Evolutionary conservation across 768 basidiomycete species (phyloP).

Genomic region (Nidularia sp.): DNA sequence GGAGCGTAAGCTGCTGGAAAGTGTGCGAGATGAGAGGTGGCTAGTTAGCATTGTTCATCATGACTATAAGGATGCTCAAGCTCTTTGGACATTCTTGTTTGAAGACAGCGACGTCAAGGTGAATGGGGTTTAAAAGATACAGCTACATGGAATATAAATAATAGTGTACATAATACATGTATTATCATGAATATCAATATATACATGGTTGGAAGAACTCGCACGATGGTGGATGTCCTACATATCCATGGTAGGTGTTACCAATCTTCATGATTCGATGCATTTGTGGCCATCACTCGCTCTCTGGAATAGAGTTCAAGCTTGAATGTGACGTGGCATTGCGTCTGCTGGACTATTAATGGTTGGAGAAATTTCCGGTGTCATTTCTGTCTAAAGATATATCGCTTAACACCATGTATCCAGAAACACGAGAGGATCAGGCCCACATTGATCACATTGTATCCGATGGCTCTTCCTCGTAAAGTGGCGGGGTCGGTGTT

Average conservation of each 20-base stretch:
- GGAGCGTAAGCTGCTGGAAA: conserved; percentile 70
- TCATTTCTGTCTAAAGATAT: too few species aligned
- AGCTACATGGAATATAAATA: background rate
- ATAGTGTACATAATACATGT: background rate
- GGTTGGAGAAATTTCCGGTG: too few species aligned
- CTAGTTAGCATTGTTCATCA: conserved; percentile 91
- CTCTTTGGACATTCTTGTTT: conserved; percentile 83
- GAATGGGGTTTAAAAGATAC: background rate
- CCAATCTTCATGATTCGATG: too few species aligned
- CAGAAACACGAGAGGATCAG: background rate
- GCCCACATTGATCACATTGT: conserved; percentile 6
- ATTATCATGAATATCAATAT: too few species aligned
- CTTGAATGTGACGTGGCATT: too few species aligned
- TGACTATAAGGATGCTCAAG: conserved; percentile 77
- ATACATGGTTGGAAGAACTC: too few species aligned
- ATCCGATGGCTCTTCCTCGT: conserved; percentile 44
- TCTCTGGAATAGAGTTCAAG: too few species aligned
- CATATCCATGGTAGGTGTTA: too few species aligned
- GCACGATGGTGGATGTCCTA: too few species aligned
- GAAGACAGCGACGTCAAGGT: conserved; percentile 15
- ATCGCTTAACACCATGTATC: background rate
- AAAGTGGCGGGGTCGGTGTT: conserved; percentile 33
- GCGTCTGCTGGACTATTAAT: too few species aligned
- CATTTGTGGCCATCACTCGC: too few species aligned
- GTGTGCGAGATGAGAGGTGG: conserved; percentile 74